Evolutionary conservation across 2,329 filamentous ascomycete genomes (phyloP).

Genomic region (Ilyonectria mors-panacis): DNA sequence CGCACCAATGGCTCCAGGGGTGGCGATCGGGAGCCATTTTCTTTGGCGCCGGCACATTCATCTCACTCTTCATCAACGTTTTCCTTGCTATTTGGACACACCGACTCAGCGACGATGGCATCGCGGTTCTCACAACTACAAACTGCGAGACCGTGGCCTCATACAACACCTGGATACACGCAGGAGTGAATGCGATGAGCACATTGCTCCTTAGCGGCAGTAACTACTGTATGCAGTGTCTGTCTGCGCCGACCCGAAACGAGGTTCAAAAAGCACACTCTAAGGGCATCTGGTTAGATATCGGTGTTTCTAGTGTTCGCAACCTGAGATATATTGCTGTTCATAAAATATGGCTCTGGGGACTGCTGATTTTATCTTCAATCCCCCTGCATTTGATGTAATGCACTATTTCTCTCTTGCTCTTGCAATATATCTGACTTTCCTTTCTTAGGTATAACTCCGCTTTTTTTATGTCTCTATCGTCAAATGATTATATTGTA

Average conservation of each 20-base stretch:
- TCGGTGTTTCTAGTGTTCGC: constrained; percentile 31
- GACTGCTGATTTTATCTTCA: constrained; percentile 12
- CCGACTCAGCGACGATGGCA: too few relatives aligned
- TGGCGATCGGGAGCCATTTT: too few relatives aligned
- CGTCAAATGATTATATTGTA: constrained; percentile 1
- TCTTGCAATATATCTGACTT: neutral
- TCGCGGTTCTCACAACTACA: too few relatives aligned
- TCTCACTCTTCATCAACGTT: too few relatives aligned
- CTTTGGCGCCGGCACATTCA: too few relatives aligned
- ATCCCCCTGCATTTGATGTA: constrained; percentile 19
- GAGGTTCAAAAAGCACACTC: constrained; percentile 45
- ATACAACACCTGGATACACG: constrained; percentile 10
- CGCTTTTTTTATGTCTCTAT: constrained; percentile 4
- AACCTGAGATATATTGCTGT: constrained; percentile 22
- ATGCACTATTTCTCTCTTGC: neutral
- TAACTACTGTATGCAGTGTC: constrained; percentile 54
- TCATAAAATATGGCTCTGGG: neutral
- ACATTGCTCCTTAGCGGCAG: constrained; percentile 32
- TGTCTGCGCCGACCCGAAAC: constrained; percentile 49
- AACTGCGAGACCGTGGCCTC: neutral
- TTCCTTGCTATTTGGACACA: too few relatives aligned
- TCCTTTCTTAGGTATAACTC: constrained; percentile 18
- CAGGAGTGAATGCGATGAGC: constrained; percentile 9
- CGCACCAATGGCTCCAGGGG: too few relatives aligned
- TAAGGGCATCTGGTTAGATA: constrained; percentile 28